A percentile compares a stretch with the other conserved stretches of the same genome.
phyloP scores from a whole-genome alignment of 179 eudicot species.

The Silene vulgaris region DNA sequence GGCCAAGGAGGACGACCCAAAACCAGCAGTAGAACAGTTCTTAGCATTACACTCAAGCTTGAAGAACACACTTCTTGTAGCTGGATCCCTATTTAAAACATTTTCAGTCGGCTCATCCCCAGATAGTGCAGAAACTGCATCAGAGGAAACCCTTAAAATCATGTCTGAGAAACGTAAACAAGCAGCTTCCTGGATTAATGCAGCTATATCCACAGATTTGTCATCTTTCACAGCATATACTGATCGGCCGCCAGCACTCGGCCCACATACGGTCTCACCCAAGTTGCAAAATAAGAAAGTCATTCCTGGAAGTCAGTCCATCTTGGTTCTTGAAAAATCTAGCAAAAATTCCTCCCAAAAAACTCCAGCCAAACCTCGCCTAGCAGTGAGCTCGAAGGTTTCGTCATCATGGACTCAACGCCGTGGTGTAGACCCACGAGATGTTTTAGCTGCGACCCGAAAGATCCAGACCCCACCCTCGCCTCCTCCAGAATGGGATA shows the following conservation, averaged over 20 bases:
- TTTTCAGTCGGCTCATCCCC: slow-evolving; percentile 41
- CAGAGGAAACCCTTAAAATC: slow-evolving; percentile 39
- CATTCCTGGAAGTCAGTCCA: slow-evolving; percentile 22
- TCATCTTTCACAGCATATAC: slow-evolving; percentile 35
- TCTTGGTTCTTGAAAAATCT: slow-evolving; percentile 31
- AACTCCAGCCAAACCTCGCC: slow-evolving; percentile 32
- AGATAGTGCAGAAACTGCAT: slow-evolving; percentile 48
- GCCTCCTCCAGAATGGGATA: slow-evolving; percentile 35
- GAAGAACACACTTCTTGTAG: slow-evolving; percentile 27
- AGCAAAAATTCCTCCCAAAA: slow-evolving; percentile 30
- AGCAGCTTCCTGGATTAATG: slow-evolving; percentile 40
- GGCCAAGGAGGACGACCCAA: slow-evolving; percentile 38
- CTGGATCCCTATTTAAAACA: slow-evolving; percentile 47
- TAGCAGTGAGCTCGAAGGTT: slow-evolving; percentile 29
- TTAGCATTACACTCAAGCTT: slow-evolving; percentile 37
- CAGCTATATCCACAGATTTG: slow-evolving; percentile 35
- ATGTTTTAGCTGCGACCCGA: slow-evolving; percentile 32
- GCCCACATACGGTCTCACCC: slow-evolving; percentile 25
- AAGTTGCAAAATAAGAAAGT: slow-evolving; percentile 22
- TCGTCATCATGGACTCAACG: slow-evolving; percentile 31
- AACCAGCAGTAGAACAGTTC: slow-evolving; percentile 40
- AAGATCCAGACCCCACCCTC: slow-evolving; percentile 23
- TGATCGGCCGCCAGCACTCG: slow-evolving; percentile 26
- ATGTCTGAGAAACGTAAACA: slow-evolving; percentile 33
- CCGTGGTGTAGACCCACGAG: slow-evolving; percentile 32